A percentile compares a stretch with the other conserved stretches of the same genome.
Conservation (phyloP, 2,329 filamentous ascomycete species). For the Penicillium sp. region DNA sequence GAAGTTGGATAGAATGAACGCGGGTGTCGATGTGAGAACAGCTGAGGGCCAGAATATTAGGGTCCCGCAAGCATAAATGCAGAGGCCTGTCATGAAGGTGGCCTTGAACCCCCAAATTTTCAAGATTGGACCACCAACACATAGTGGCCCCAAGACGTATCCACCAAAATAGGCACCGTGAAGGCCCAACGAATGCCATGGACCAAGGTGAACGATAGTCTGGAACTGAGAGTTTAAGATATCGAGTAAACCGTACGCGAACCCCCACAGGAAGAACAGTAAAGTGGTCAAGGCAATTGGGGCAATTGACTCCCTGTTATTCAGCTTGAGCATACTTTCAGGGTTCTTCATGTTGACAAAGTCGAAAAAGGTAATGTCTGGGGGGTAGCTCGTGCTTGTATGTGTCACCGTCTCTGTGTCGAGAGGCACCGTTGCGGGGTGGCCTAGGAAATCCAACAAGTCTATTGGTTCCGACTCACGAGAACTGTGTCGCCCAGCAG, state of each 20-base stretch:
- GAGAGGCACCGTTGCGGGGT: conserved; percentile 44
- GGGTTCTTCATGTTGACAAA: conserved; percentile 61
- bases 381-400: conserved; percentile 33
- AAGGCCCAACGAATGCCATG: conserved; percentile 48
- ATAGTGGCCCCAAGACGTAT: conserved; percentile 59
- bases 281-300: conserved; percentile 69
- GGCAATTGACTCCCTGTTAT: conserved; percentile 58
- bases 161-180: conserved; percentile 63
- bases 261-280: conserved; percentile 86
- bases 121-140: conserved; percentile 57
- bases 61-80: conserved; percentile 64
- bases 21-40: conserved; percentile 61
- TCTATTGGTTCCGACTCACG: conserved; percentile 19
- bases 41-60: conserved; percentile 67
- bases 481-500: conserved; percentile 3
- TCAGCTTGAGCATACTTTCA: conserved; percentile 62
- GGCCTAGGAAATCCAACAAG: conserved; percentile 58
- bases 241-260: conserved; percentile 85
- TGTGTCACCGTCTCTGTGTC: conserved; percentile 42
- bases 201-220: conserved; percentile 44
- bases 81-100: conserved; percentile 62
- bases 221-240: conserved; percentile 71
- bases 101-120: conserved; percentile 64
- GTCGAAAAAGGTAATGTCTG: conserved; percentile 59
- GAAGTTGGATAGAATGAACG: conserved; percentile 64